phyloP scores from a whole-genome alignment of 2,329 filamentous ascomycete genomes.

The Coniochaeta hoffmannii region DNA sequence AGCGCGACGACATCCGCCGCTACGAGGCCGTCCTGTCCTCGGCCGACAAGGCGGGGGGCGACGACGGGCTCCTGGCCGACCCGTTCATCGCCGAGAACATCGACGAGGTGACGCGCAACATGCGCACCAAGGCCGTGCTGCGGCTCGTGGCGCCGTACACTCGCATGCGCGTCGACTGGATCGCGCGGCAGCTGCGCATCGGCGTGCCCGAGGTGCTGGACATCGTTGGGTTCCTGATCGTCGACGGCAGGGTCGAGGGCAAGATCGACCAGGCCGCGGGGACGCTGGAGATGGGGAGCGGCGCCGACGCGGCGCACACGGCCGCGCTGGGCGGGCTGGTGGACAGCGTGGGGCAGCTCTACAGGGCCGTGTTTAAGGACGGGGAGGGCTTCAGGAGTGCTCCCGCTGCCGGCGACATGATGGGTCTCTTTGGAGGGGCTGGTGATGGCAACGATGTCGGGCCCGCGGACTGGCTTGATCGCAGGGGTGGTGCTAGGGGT shows the following conservation, averaged over 20 bases:
- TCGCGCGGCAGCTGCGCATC: constrained; percentile 83
- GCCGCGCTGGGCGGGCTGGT: constrained; percentile 68
- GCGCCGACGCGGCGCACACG: constrained; percentile 66
- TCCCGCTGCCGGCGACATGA: neutral
- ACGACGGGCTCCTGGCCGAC: constrained; percentile 61
- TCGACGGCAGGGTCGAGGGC: constrained; percentile 79
- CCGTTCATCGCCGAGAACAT: constrained; percentile 98
- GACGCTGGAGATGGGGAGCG: constrained; percentile 71
- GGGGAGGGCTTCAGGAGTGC: constrained; percentile 57
- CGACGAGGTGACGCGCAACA: constrained; percentile 95
- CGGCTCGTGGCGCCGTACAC: constrained; percentile 94
- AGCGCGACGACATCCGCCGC: constrained; percentile 84
- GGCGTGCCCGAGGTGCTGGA: constrained; percentile 82
- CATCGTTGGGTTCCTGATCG: constrained; percentile 89
- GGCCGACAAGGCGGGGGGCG: constrained; percentile 50
- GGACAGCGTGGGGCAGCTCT: constrained; percentile 60
- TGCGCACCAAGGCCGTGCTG: constrained; percentile 91
- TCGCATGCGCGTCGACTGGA: constrained; percentile 80
- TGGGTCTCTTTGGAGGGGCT: neutral
- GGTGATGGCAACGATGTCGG: neutral
- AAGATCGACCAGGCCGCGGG: constrained; percentile 86
- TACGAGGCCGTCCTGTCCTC: constrained; percentile 84
- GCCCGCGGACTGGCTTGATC: neutral
- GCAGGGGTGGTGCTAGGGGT: neutral
- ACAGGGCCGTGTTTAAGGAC: constrained; percentile 66